phyloP scores from a whole-genome alignment of 805 yeast genomes.

The Peterozyma xylosa region DNA sequence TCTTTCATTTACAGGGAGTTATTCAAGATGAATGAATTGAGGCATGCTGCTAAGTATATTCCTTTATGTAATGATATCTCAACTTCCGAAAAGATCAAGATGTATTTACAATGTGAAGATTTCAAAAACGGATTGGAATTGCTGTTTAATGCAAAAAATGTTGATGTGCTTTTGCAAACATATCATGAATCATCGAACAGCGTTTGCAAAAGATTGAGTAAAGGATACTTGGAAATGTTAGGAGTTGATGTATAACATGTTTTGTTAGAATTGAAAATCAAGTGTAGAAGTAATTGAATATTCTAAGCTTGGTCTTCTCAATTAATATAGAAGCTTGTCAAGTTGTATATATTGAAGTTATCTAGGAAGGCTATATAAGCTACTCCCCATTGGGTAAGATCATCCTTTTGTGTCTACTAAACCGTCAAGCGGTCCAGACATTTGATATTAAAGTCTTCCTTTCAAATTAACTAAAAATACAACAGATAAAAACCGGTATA shows the following conservation, averaged over 20 bases:
- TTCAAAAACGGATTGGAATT: constrained; percentile 41
- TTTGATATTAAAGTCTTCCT: not conserved
- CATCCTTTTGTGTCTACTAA: no score
- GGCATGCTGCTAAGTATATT: constrained; percentile 57
- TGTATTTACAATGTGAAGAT: constrained; percentile 48
- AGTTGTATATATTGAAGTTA: no score
- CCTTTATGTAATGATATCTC: constrained; percentile 36
- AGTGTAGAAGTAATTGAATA: no score
- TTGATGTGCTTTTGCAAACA: constrained; percentile 21
- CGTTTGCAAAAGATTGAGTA: constrained; percentile 8
- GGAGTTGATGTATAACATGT: constrained; percentile 1
- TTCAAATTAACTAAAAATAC: no score
- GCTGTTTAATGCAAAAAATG: constrained; percentile 36
- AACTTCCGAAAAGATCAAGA: constrained; percentile 37
- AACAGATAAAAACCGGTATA: no score
- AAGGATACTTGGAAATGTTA: constrained; percentile 7
- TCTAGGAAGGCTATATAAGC: no score
- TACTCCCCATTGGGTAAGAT: no score
- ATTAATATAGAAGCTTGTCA: no score
- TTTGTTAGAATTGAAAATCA: no score
- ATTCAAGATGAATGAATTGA: constrained; percentile 42
- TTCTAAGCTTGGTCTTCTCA: no score
- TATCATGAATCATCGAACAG: constrained; percentile 14
- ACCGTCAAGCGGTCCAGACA: not conserved
- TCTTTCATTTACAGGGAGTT: constrained; percentile 27